phyloP scores from a whole-genome alignment of 257 asterid genomes.

The Solanum chiquidenum region DNA sequence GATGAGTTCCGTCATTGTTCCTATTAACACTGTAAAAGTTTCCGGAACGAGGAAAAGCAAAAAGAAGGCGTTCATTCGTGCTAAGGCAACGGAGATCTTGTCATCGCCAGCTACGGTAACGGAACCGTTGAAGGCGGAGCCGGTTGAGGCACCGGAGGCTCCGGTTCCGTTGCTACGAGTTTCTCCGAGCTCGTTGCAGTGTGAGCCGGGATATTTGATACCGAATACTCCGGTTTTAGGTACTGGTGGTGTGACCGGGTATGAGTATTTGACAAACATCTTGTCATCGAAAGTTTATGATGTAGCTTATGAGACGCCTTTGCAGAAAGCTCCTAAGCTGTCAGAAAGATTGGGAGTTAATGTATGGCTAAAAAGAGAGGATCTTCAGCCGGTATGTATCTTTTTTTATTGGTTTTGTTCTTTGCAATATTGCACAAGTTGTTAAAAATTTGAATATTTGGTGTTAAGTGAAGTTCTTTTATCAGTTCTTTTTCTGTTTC shows the following conservation, averaged over 20 bases:
- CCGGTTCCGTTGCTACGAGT: not conserved
- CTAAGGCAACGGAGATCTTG: not conserved
- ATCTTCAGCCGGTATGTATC: conserved; percentile 69
- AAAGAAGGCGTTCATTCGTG: not conserved
- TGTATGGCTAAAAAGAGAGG: conserved; percentile 90
- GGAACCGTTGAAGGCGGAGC: not conserved
- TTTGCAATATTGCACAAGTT: not conserved
- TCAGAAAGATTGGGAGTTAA: conserved; percentile 61
- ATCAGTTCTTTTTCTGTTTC: not conserved
- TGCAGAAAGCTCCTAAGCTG: conserved; percentile 70
- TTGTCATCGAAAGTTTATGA: conserved; percentile 88
- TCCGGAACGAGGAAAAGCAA: not conserved
- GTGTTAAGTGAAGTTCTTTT: not conserved
- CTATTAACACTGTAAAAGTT: not conserved
- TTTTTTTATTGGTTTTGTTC: not conserved
- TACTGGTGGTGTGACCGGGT: conserved; percentile 11
- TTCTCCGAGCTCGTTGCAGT: not conserved
- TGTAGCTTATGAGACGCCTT: conserved; percentile 75
- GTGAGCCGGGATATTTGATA: conserved; percentile 49
- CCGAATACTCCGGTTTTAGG: conserved; percentile 22
- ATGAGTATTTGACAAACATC: conserved; percentile 75
- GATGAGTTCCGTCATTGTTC: not conserved
- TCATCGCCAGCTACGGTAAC: not conserved
- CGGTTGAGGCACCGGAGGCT: not conserved
- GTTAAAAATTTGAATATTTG: not conserved